Base-by-base conservation (phyloP, 208 protist genomes). In the Leishmania lainsoni region DNA sequence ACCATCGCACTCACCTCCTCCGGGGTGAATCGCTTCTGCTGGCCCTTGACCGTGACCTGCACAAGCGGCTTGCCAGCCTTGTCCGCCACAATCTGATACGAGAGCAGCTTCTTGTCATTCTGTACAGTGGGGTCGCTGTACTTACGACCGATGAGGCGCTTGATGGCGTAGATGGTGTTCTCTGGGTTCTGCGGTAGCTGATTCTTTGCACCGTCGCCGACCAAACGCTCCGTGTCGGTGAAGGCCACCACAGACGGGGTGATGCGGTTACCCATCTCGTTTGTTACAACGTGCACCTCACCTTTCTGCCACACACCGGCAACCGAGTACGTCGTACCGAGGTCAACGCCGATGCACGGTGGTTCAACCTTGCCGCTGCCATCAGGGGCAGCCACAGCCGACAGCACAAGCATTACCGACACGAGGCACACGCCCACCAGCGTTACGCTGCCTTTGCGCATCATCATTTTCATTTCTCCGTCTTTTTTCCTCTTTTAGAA, bases 221-320 rank as follows among this genome's bases (percentile, higher is more conserved):
- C 86, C 0, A 98, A 90, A 32, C 93, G 91, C 89, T 98, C 95
- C 75, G 92, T 92, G 52, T 99, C 98, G 51, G 96, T 95, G 92
- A 99, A 99, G 81, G 97, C 97, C 63, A 99, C 98, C 70, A 98
- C 92, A 56, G 98, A 99, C 49, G 99, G 98, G 32, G 98, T 99
- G 29, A 93, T 99, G 79, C 95, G 94, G 84, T 94, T 95, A 74
- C 97, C 97, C 91, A 99, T 88, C 54, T 98, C 94, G 81, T 98
- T 98, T 52, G 92, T 90, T 78, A 99, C 95, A 69, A 99, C 96
- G 78, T 97, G 87, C 52, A 98, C 95, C 77, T 92, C 91, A 32
- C 98, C 98, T 70, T 99, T 99, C 91, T 99, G 94, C 94, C 94
- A 99, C 5, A 99, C 95, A 81, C 97, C 98, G 17, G 99, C 98